Evolutionary conservation across 805 yeast species (phyloP), one percentile per base, ranked within the genome.

Genomic region (Metschnikowia shivogae): DNA sequence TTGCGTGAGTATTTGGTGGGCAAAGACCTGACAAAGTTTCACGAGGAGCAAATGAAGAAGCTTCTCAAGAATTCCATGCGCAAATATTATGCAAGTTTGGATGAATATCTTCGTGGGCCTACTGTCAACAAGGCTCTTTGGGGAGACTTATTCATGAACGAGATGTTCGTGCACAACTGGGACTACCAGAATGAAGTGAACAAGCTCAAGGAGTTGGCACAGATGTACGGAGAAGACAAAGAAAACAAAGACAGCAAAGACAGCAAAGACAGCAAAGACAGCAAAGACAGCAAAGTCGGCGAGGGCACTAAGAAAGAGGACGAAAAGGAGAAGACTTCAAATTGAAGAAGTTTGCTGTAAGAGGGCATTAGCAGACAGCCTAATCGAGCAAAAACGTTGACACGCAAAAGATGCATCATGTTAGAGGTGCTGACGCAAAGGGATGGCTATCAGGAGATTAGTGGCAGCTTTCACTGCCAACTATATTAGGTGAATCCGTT

Each of bases 121-220:
- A 50, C 58, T 10, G 27, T 42, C 36, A 31, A 27, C 56, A 52
- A 43, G 13, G 56, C 61, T 5, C 37, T 65, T 36, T 48, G 63
- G 50, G 58, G 54, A 27, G 71, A 65, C 45, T 60, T 61, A 35
- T 64, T 56, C 42, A 50, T 62, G 53, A 45, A 54, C 36, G 54
- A 46, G 34, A 43, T 63, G n/a, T 53, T 44, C 20, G 48, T 52
- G 26, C 56, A 60, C 22, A 53, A 44, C n/a, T 61, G 63, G 64
- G 45, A 58, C 39, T 59, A 43, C 44, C 46, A 45, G n/a, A 37
- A 49, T 6, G 60, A 62, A 43, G 49, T 57, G 12, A 33, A 40
- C 22, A 48, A 49, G 34, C 36, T 49, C 12, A 31, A 34, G 14
- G 47, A 44, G 37, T 42, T 56, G 33, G 34, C 37, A 4, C 39